These are phyloP conservation scores for Macrolepiota dolichaula DNA, from an alignment of 768 basidiomycete genomes.

Conservation along the genomic window DNA sequence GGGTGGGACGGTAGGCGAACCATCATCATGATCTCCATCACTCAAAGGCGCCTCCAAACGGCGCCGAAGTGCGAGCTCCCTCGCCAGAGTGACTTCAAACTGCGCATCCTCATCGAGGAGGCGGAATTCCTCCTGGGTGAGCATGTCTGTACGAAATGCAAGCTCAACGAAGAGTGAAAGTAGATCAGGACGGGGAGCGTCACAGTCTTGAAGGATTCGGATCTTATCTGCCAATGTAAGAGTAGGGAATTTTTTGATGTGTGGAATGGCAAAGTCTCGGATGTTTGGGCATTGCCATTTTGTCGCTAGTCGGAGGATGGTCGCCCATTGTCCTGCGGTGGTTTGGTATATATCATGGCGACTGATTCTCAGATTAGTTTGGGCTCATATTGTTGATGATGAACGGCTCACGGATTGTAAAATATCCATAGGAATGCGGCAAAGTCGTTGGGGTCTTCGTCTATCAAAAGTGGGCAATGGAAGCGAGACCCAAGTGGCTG, in stretches of 20 bases:
- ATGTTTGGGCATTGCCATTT: background rate
- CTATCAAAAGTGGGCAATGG: constrained; percentile 33
- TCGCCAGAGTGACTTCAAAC: background rate
- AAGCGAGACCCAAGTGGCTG: constrained; percentile 34
- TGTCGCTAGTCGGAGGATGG: background rate
- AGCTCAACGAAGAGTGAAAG: background rate
- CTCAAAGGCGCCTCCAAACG: background rate
- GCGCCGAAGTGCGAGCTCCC: background rate
- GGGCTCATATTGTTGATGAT: background rate
- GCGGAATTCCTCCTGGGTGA: background rate
- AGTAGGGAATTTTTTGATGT: background rate
- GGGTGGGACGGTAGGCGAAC: background rate
- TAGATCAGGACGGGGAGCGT: background rate
- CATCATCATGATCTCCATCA: no score
- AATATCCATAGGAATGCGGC: constrained; percentile 49
- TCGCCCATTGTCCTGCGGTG: background rate
- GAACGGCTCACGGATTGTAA: constrained; percentile 46
- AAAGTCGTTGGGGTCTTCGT: constrained; percentile 36
- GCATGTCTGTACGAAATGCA: background rate
- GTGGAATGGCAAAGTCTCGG: background rate
- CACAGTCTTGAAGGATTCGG: background rate
- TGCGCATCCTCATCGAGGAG: background rate
- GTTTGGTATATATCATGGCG: background rate
- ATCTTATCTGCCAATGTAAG: background rate
- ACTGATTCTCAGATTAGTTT: background rate